A percentile compares a stretch with the other conserved stretches of the same genome.
Conservation (phyloP, 768 basidiomycete genomes). For the Psilocybe sp. region DNA sequence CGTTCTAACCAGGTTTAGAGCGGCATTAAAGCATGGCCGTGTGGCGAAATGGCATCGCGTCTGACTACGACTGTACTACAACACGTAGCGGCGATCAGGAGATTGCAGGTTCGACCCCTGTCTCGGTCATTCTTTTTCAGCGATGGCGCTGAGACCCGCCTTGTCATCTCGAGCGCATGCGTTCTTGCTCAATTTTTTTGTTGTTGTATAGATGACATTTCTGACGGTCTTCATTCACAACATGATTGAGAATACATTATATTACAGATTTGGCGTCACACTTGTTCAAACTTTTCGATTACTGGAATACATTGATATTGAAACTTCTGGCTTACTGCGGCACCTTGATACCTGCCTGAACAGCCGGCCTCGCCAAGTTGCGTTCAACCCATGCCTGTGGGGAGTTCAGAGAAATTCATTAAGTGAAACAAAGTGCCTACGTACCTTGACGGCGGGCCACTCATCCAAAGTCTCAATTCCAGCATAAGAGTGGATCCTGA, state of each 20-base stretch:
- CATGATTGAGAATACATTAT: no score
- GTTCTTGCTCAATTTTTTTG: no score
- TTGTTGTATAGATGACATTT: no score
- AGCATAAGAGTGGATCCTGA: constrained; percentile 41
- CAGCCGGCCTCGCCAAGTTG: constrained; percentile 1
- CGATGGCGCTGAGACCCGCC: no score
- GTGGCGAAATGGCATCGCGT: constrained; percentile 95
- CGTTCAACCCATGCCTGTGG: constrained; percentile 7
- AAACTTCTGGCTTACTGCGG: not conserved
- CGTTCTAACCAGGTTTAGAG: no score
- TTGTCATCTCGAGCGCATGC: no score
- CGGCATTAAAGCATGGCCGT: constrained; percentile 63
- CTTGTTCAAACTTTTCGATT: no score
- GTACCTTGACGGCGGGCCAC: constrained; percentile 62
- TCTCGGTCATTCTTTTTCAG: constrained; percentile 63
- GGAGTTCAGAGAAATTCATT: not conserved
- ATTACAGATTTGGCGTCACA: no score
- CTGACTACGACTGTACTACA: constrained; percentile 63
- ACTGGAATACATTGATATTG: no score
- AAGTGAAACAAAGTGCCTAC: not conserved
- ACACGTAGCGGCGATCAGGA: constrained; percentile 53
- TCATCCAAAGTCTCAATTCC: constrained; percentile 57
- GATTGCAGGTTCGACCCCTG: constrained; percentile 93
- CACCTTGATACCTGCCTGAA: constrained; percentile 4
- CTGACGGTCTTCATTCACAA: no score